Evolutionary conservation across 352 stramenopile species (phyloP), one percentile per base, ranked within the genome.

Genomic region (Phytophthora ramorum): DNA sequence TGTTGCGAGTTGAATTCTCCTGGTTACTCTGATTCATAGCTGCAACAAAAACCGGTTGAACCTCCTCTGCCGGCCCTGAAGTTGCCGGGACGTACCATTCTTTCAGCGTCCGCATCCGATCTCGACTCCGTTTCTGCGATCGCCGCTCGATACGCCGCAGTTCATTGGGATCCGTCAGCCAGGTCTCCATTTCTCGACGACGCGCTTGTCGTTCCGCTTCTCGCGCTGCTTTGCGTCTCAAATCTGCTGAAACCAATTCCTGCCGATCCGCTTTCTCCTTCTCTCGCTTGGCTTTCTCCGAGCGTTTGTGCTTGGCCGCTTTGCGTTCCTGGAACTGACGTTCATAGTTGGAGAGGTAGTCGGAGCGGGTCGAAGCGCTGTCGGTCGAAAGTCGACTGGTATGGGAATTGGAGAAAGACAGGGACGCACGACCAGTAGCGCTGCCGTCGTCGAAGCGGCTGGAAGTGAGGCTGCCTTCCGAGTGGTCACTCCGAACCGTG

Each of bases 271-370:
- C 71, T 45, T 74, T 67, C 44, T 83, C 75, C 37, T 78, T 69
- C n/a, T 69, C 76, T n/a, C 73, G 63, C 48, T 86, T 80, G 35
- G 72, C 78, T 14, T 74, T 71, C 40, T 87, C 78, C 13, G 68
- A 68, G 28, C 81, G 80, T 37, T 83, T 83, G 44, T 82, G 77
- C 41, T 87, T 86, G 26, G 79, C 71, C 20, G 71, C 71, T 46
- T 88, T 86, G 13, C 76, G 79, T 17, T 81, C 59, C 19, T 73
- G 67, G 46, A 90, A 89, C 65, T 83, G 84, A 2, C 83, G 71
- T 66, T 90, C 81, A 41, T 75, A 89, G 57, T 50, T 84, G 43
- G 63, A 81, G 1, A 92, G 35, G 24, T 85, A 85, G 38, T 83
- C 76, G 7, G 79, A 81, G 8, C 83, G 81, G 5, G 77, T 78